phyloP scores from a whole-genome alignment of 805 yeast genomes.

The Ogataea pini region DNA sequence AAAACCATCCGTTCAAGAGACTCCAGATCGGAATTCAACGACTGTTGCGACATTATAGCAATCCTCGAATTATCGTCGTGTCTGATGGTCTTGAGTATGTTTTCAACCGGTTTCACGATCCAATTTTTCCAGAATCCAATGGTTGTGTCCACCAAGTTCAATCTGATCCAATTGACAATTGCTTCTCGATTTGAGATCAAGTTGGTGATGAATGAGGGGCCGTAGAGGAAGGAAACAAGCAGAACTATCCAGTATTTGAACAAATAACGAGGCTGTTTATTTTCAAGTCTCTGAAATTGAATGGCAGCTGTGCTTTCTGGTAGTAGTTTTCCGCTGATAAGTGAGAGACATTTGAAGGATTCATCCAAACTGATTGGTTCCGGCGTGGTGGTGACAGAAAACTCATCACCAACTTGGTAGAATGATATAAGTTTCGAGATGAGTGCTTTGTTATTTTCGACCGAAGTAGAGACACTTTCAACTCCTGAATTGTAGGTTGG shows the following conservation, averaged over 20 bases:
- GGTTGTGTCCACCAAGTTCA: conserved; percentile 62
- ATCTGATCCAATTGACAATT: conserved; percentile 56
- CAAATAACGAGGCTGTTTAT: conserved; percentile 41
- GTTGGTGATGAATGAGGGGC: conserved; percentile 50
- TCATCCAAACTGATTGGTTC: conserved; percentile 7
- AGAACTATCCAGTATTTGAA: conserved; percentile 62
- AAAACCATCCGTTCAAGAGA: conserved; percentile 87
- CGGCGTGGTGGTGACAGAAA: background rate
- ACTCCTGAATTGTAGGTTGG: conserved; percentile 28
- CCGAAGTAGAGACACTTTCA: background rate
- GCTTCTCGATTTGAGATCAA: conserved; percentile 52
- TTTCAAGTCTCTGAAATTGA: conserved; percentile 3
- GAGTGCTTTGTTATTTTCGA: background rate
- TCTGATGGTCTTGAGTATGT: conserved; percentile 76
- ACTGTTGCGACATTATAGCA: conserved; percentile 76
- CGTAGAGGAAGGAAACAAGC: conserved; percentile 43
- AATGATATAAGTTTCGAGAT: background rate
- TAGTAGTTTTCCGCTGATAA: conserved; percentile 8
- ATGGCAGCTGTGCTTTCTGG: conserved; percentile 10
- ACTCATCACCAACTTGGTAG: background rate
- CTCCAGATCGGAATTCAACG: conserved; percentile 73
- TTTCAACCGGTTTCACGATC: conserved; percentile 73
- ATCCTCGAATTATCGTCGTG: conserved; percentile 76
- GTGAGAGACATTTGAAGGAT: conserved; percentile 14
- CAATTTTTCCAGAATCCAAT: conserved; percentile 76